These are phyloP conservation scores for Cucumis hystrix DNA, from an alignment of 306 rosid species.

Conservation along the genomic window DNA sequence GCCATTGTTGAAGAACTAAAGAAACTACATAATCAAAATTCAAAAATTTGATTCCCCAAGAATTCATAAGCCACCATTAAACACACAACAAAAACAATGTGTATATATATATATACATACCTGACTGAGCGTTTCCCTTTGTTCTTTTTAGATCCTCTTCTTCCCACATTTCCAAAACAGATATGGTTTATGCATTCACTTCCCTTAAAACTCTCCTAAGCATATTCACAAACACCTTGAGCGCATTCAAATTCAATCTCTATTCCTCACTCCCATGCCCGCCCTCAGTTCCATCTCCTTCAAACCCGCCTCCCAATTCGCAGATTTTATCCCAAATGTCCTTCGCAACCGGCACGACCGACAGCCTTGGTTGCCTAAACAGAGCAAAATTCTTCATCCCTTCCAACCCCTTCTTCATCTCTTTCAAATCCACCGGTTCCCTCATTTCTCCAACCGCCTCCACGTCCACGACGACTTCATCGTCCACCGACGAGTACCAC, in stretches of 20 bases:
- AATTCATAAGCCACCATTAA: neutral
- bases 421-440: constrained; percentile 49
- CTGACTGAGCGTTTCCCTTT: neutral
- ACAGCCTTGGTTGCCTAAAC: constrained; percentile 58
- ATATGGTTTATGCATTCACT: too few relatives aligned
- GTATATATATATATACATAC: neutral
- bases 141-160: neutral
- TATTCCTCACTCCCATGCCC: constrained; percentile 2
- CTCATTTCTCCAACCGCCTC: constrained; percentile 73
- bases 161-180: neutral
- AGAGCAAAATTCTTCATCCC: constrained; percentile 41
- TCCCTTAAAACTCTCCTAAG: neutral
- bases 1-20: neutral
- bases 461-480: constrained; percentile 47
- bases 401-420: constrained; percentile 42
- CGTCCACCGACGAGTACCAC: constrained; percentile 31
- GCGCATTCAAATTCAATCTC: neutral
- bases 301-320: constrained; percentile 56
- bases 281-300: constrained; percentile 36
- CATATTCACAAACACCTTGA: constrained; percentile 6
- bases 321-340: constrained; percentile 44
- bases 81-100: neutral
- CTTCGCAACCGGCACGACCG: constrained; percentile 54
- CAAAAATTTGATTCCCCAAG: neutral
- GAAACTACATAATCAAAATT: neutral